These are phyloP conservation scores for Nymphaea thermarum DNA, from an alignment of 164 flowering plant species.

Conservation along the genomic window DNA sequence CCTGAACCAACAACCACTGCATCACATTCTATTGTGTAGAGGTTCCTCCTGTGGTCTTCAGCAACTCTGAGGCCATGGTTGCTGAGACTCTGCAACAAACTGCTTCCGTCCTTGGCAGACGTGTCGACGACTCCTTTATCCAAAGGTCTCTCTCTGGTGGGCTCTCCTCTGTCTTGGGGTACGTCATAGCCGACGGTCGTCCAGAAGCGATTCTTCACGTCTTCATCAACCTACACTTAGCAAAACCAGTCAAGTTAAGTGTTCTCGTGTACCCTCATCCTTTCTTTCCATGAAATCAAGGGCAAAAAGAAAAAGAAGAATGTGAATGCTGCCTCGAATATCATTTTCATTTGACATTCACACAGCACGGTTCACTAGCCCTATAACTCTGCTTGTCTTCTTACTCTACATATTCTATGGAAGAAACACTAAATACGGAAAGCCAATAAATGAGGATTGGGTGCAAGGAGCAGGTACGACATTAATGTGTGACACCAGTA, in stretches of 20 bases:
- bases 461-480: no score
- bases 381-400: no score
- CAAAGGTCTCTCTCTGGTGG: slow-evolving; percentile 26
- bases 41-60: slow-evolving; percentile 12
- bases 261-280: no score
- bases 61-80: slow-evolving; percentile 34
- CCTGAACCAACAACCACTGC: slow-evolving; percentile 61
- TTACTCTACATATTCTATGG: no score
- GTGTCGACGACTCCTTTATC: slow-evolving; percentile 44
- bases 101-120: slow-evolving; percentile 21
- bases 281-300: no score
- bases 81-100: slow-evolving; percentile 24
- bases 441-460: no score
- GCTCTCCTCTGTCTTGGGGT: slow-evolving; percentile 6
- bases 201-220: slow-evolving; percentile 40
- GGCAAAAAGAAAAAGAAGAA: no score
- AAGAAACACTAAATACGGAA: no score
- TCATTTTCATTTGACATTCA: no score
- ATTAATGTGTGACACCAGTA: no score
- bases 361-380: no score
- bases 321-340: no score
- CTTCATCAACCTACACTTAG: slow-evolving; percentile 28
- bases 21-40: slow-evolving; percentile 42
- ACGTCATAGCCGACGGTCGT: slow-evolving; percentile 34
- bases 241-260: background rate